Evolutionary conservation across 495 filamentous ascomycete genomes (phyloP).

Genomic region (Cladorrhinum samala): DNA sequence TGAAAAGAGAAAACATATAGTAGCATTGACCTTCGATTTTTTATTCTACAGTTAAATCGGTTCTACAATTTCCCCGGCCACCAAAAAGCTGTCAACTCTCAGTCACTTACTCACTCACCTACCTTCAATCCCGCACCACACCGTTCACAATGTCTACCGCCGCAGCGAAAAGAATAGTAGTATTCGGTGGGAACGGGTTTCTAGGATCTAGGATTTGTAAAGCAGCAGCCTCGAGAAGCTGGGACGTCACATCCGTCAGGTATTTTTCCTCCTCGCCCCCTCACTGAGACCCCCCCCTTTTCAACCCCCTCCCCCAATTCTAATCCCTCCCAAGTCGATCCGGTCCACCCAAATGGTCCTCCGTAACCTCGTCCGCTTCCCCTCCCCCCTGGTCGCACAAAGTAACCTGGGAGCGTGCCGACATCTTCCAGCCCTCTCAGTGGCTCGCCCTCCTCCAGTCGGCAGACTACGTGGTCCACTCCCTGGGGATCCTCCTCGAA

Average conservation of each 20-base stretch:
- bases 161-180: conserved; percentile 63
- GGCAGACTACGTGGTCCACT: conserved; percentile 83
- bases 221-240: conserved; percentile 71
- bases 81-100: not conserved
- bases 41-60: not conserved
- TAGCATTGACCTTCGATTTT: too few species aligned
- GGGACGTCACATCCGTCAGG: conserved; percentile 88
- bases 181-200: conserved; percentile 94
- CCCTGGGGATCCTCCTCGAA: conserved; percentile 92
- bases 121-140: not conserved
- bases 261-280: conserved; percentile 26
- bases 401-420: conserved; percentile 79
- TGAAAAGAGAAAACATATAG: too few species aligned
- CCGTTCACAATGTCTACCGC: conserved; percentile 28
- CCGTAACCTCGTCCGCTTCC: conserved; percentile 62
- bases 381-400: conserved; percentile 75
- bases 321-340: conserved; percentile 58
- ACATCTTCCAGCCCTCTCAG: conserved; percentile 73
- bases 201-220: conserved; percentile 90
- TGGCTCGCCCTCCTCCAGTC: conserved; percentile 66
- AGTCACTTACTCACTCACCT: not conserved
- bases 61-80: not conserved
- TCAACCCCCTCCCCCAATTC: not conserved
- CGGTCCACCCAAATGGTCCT: conserved; percentile 77
- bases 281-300: not conserved